Conservation (phyloP, 805 yeast genomes). For the Isabelozyma gotoi region DNA sequence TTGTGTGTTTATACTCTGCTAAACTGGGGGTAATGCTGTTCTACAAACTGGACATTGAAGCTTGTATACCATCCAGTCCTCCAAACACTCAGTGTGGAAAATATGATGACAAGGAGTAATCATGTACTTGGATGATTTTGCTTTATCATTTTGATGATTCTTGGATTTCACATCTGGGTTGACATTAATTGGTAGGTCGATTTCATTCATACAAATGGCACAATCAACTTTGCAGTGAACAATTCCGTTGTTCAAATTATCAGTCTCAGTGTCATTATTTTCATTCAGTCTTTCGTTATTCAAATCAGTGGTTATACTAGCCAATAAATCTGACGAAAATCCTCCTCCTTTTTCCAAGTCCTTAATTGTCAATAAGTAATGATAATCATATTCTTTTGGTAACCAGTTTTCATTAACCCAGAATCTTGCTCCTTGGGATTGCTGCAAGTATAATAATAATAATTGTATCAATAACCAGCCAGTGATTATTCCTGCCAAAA, state of each 20-base stretch:
- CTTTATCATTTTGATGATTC: slow-evolving; percentile 5
- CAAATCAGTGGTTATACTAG: slow-evolving; percentile 24
- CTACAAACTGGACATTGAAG: slow-evolving; percentile 94
- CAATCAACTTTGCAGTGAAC: slow-evolving; percentile 62
- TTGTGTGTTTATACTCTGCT: slow-evolving; percentile 4
- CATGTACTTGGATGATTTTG: slow-evolving; percentile 55
- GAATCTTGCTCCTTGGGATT: slow-evolving; percentile 74
- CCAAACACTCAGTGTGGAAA: slow-evolving; percentile 86
- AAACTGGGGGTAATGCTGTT: slow-evolving; percentile 78
- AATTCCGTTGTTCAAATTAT: slow-evolving; percentile 15
- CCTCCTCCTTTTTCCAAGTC: slow-evolving; percentile 57
- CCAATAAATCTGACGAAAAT: slow-evolving; percentile 52
- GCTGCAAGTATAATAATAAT: slow-evolving; percentile 58
- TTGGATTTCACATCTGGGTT: slow-evolving; percentile 12
- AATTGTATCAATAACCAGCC: slow-evolving; percentile 66
- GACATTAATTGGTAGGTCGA: slow-evolving; percentile 52
- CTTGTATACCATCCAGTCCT: slow-evolving; percentile 90
- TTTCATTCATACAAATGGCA: slow-evolving; percentile 84
- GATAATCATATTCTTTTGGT: slow-evolving; percentile 86
- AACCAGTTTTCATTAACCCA: slow-evolving; percentile 72
- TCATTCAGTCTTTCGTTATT: slow-evolving; percentile 11
- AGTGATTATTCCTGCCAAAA: slow-evolving; percentile 45
- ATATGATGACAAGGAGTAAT: slow-evolving; percentile 90
- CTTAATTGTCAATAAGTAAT: slow-evolving; percentile 56
- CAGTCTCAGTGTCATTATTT: slow-evolving; percentile 17